A percentile compares a stretch with the other conserved stretches of the same genome.
Conservation (phyloP, 2,329 filamentous ascomycete genomes). For the Clonostachys byssicola region DNA sequence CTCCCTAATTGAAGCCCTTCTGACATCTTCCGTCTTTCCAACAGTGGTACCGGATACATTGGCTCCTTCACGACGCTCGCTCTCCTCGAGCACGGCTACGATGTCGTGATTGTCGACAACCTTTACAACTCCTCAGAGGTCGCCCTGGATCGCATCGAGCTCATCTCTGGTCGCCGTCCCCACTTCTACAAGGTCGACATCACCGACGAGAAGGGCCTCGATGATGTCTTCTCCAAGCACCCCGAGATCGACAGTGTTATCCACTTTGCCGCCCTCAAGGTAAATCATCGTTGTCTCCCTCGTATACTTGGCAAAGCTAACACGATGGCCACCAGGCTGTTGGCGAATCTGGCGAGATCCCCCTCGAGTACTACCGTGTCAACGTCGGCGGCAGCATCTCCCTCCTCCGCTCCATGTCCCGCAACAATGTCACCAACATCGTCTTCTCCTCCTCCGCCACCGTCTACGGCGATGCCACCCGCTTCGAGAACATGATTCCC, state of each 20-base stretch:
- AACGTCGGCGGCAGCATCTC: constrained; percentile 91
- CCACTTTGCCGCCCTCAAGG: constrained; percentile 97
- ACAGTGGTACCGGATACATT: constrained; percentile 96
- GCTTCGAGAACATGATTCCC: constrained; percentile 96
- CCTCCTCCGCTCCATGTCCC: constrained; percentile 81
- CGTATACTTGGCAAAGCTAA: constrained; percentile 4
- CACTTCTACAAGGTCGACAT: constrained; percentile 83
- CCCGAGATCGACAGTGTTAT: constrained; percentile 97
- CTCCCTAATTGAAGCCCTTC: neutral
- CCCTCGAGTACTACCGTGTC: constrained; percentile 95
- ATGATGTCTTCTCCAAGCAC: constrained; percentile 83
- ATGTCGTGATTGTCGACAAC: constrained; percentile 94
- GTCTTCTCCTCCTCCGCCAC: constrained; percentile 98
- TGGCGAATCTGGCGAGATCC: constrained; percentile 89
- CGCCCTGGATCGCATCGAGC: constrained; percentile 89
- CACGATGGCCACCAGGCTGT: constrained; percentile 63
- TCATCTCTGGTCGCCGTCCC: constrained; percentile 85
- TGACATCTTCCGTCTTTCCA: neutral
- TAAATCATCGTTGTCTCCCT: constrained; percentile 19
- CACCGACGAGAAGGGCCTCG: constrained; percentile 77
- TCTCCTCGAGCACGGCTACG: constrained; percentile 89
- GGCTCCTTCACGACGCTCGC: constrained; percentile 93
- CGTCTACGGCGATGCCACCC: constrained; percentile 96
- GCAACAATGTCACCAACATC: constrained; percentile 90
- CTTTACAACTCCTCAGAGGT: constrained; percentile 96